Conservation (phyloP, 2,329 filamentous ascomycete genomes). For the Xylariales sp. region DNA sequence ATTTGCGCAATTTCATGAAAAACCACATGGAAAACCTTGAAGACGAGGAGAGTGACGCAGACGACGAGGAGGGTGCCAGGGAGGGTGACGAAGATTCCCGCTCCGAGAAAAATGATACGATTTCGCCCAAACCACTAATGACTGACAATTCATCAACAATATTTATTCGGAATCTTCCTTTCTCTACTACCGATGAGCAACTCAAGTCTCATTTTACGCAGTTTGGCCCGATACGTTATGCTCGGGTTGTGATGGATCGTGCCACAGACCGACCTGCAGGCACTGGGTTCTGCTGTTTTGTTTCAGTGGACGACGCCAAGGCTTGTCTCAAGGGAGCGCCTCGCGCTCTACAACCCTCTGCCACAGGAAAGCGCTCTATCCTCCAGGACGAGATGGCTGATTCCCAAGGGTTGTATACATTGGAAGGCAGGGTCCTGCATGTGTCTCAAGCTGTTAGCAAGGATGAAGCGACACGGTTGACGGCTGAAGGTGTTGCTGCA, state of each 20-base stretch:
- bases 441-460: conserved; percentile 82
- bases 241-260: conserved; percentile 83
- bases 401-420: conserved; percentile 77
- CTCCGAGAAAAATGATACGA: conserved; percentile 31
- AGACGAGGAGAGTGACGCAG: conserved; percentile 26
- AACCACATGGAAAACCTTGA: conserved; percentile 44
- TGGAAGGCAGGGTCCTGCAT: conserved; percentile 84
- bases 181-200: conserved; percentile 76
- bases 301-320: conserved; percentile 69
- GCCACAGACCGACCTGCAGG: conserved; percentile 83
- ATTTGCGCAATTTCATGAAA: conserved; percentile 53
- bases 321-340: conserved; percentile 74
- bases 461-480: conserved; percentile 70
- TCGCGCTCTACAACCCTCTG: conserved; percentile 40
- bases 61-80: conserved; percentile 29
- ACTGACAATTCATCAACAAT: conserved; percentile 71
- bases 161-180: conserved; percentile 93
- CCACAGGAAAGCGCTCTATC: conserved; percentile 69
- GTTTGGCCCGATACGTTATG: conserved; percentile 87
- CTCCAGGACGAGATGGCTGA: conserved; percentile 84
- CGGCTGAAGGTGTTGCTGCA: conserved; percentile 65
- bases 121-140: conserved; percentile 29
- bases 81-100: conserved; percentile 11
- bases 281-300: conserved; percentile 94
- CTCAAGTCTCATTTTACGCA: conserved; percentile 82